A percentile compares a stretch with the other conserved stretches of the same genome.
Conservation (phyloP, 1,284 basidiomycete species). For the Cutaneotrichosporon sp. region DNA sequence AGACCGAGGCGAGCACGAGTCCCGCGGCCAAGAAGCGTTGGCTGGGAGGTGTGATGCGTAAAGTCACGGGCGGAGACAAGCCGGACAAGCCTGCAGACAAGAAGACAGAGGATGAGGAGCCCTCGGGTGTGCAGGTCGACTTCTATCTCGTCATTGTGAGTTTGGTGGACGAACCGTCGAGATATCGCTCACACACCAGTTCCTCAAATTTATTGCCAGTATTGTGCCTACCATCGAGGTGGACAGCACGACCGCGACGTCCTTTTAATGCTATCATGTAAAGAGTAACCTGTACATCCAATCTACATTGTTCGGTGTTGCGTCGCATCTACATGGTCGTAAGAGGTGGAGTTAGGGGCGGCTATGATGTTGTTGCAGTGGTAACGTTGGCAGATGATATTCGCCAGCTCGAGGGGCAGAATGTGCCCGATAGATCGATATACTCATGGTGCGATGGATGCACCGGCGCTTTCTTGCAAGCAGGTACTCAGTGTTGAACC, state of each 20-base stretch:
- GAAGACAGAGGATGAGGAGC: slow-evolving; percentile 58
- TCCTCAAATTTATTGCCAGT: slow-evolving; percentile 89
- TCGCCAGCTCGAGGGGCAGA: too few relatives aligned
- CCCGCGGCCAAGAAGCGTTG: slow-evolving; percentile 66
- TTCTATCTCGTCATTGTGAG: slow-evolving; percentile 79
- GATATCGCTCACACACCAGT: slow-evolving; percentile 50
- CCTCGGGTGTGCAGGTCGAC: slow-evolving; percentile 86
- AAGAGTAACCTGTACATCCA: not conserved
- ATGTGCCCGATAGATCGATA: too few relatives aligned
- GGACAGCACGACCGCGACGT: slow-evolving; percentile 24
- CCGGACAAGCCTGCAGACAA: slow-evolving; percentile 49
- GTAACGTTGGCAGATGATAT: too few relatives aligned
- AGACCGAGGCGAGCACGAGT: slow-evolving; percentile 15
- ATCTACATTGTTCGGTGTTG: too few relatives aligned
- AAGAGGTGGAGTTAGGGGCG: too few relatives aligned
- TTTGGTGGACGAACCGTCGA: not conserved
- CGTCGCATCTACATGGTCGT: too few relatives aligned
- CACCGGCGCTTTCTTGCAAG: too few relatives aligned
- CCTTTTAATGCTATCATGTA: slow-evolving; percentile 11
- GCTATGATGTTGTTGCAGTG: too few relatives aligned
- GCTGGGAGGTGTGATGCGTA: slow-evolving; percentile 60
- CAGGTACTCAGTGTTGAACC: too few relatives aligned
- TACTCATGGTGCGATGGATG: too few relatives aligned
- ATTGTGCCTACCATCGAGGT: slow-evolving; percentile 77
- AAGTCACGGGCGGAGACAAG: slow-evolving; percentile 58